Percentiles rank a stretch among this genome's conserved stretches.
These are phyloP conservation scores for Xylariales sp. DNA, from an alignment of 2,329 filamentous ascomycete genomes.

Conservation along the genomic window DNA sequence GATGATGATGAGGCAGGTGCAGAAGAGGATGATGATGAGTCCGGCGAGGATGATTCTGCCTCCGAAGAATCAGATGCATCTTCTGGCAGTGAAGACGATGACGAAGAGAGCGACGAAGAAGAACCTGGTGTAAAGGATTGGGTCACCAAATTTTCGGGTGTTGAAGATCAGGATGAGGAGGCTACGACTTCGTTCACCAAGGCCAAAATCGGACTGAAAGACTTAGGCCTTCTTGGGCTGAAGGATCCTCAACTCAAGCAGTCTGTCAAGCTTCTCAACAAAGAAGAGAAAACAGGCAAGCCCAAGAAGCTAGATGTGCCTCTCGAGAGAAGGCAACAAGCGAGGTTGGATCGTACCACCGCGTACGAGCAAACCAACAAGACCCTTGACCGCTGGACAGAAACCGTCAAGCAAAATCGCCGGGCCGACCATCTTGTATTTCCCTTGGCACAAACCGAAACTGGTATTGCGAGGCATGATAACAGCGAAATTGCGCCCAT, in stretches of 20 bases:
- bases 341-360: constrained; percentile 72
- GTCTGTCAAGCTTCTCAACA: constrained; percentile 70
- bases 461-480: constrained; percentile 50
- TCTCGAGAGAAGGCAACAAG: constrained; percentile 80
- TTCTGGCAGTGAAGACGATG: constrained; percentile 37
- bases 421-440: constrained; percentile 88
- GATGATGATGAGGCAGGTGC: constrained; percentile 46
- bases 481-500: constrained; percentile 63
- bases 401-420: constrained; percentile 92
- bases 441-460: constrained; percentile 71
- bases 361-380: constrained; percentile 91
- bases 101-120: constrained; percentile 44
- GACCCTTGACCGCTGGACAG: constrained; percentile 84
- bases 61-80: constrained; percentile 38
- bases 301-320: constrained; percentile 75
- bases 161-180: constrained; percentile 52
- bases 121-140: constrained; percentile 41
- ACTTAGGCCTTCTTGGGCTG: constrained; percentile 66
- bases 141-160: constrained; percentile 63
- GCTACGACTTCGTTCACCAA: too few relatives aligned
- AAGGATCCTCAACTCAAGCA: constrained; percentile 74
- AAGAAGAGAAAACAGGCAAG: constrained; percentile 54
- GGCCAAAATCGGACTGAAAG: constrained; percentile 68
- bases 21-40: constrained; percentile 38
- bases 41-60: constrained; percentile 37